Conservation (phyloP, 2,329 filamentous ascomycete species). For the Alternaria sp. region DNA sequence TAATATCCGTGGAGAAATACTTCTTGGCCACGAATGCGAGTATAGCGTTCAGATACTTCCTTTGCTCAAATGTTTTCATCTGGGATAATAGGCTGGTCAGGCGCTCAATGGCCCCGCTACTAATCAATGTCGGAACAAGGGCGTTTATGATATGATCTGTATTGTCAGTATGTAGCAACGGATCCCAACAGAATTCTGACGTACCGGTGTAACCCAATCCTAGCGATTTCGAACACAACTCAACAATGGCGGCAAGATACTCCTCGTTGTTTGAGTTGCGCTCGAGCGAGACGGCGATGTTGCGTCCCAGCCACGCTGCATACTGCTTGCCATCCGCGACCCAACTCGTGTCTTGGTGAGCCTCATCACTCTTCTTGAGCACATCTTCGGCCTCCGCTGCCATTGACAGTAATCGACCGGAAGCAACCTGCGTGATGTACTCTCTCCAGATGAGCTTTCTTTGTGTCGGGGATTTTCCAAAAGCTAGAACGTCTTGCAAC, state of each 20-base stretch:
- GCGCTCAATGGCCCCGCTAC: constrained; percentile 8
- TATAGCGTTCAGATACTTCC: constrained; percentile 49
- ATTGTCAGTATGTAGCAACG: neutral
- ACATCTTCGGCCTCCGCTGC: constrained; percentile 65
- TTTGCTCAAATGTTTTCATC: constrained; percentile 58
- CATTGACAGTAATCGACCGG: constrained; percentile 65
- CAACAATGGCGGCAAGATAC: constrained; percentile 37
- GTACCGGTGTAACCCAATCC: constrained; percentile 73
- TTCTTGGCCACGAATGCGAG: constrained; percentile 33
- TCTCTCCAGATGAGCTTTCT: constrained; percentile 68
- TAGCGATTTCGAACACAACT: constrained; percentile 64
- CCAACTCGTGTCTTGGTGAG: constrained; percentile 58
- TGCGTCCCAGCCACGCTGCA: constrained; percentile 73
- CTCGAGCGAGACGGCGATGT: constrained; percentile 61
- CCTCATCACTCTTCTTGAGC: constrained; percentile 44
- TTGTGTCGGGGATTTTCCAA: constrained; percentile 52
- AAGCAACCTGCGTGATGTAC: constrained; percentile 63
- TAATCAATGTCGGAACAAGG: constrained; percentile 22
- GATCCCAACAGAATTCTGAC: neutral
- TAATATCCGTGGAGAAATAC: constrained; percentile 18
- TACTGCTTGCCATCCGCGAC: constrained; percentile 69
- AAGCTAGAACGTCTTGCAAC: constrained; percentile 52
- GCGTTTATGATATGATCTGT: constrained; percentile 32
- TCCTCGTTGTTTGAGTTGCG: constrained; percentile 44
- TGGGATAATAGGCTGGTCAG: constrained; percentile 49